Conservation (phyloP, 2,329 filamentous ascomycete genomes). For the Helotiales sp. region DNA sequence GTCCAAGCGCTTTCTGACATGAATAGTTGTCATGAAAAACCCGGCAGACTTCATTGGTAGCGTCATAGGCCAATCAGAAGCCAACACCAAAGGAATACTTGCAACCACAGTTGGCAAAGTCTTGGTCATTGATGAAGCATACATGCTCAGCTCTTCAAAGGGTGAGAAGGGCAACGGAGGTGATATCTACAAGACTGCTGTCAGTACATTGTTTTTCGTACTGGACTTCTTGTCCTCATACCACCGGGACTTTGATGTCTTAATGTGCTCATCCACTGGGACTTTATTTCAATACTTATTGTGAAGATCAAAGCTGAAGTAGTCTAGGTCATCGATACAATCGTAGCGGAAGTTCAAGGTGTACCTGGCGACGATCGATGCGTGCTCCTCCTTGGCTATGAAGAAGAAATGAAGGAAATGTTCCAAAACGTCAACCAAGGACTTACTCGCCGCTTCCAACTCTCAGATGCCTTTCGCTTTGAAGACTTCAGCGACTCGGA, state of each 20-base stretch:
- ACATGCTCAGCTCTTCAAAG: constrained; percentile 48
- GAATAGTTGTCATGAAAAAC: background rate
- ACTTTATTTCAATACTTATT: too few species aligned
- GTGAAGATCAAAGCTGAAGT: too few species aligned
- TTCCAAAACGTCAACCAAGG: constrained; percentile 64
- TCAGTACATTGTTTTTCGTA: too few species aligned
- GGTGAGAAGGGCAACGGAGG: constrained; percentile 41
- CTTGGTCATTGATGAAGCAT: constrained; percentile 60
- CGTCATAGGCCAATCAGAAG: constrained; percentile 60
- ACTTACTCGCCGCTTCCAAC: constrained; percentile 62
- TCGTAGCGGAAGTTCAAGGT: constrained; percentile 70
- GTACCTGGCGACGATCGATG: constrained; percentile 70
- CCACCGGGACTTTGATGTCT: background rate
- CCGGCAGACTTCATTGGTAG: constrained; percentile 47
- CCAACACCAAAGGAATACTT: constrained; percentile 70
- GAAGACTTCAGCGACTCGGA: constrained; percentile 63
- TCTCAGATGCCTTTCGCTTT: constrained; percentile 64
- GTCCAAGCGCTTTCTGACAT: background rate
- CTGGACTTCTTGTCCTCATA: background rate
- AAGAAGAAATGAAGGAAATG: constrained; percentile 58
- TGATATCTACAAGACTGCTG: constrained; percentile 60
- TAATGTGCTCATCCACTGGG: too few species aligned
- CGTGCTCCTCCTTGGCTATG: constrained; percentile 67
- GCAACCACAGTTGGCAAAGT: constrained; percentile 54
- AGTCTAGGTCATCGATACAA: constrained; percentile 60